These are phyloP conservation scores for Sclerotinia borealis DNA, from an alignment of 2,329 filamentous ascomycete species.

Conservation along the genomic window DNA sequence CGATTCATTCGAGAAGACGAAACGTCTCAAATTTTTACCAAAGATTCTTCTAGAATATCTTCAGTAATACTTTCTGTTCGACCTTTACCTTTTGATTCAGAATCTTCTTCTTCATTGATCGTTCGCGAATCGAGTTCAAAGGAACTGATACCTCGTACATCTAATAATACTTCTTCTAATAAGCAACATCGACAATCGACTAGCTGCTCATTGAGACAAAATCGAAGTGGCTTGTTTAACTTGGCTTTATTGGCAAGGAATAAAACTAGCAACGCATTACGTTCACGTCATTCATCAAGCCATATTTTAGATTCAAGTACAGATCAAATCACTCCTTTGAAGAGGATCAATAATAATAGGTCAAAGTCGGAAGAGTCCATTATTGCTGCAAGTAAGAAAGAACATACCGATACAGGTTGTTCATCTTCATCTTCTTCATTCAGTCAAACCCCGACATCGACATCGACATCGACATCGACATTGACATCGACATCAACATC, in stretches of 20 bases:
- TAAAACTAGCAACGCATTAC: constrained; percentile 28
- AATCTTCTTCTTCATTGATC: constrained; percentile 6
- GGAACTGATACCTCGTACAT: constrained; percentile 10
- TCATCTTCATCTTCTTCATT: too few relatives aligned
- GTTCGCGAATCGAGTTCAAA: background rate
- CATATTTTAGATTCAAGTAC: constrained; percentile 15
- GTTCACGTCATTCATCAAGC: constrained; percentile 21
- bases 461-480: too few relatives aligned
- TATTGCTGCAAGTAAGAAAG: constrained; percentile 14
- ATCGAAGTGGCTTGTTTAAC: constrained; percentile 26
- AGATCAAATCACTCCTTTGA: constrained; percentile 11
- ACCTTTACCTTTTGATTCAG: background rate
- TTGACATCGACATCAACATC: too few relatives aligned
- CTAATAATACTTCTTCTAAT: constrained; percentile 1
- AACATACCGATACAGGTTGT: constrained; percentile 10
- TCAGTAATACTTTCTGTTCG: background rate
- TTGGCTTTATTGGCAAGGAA: constrained; percentile 31
- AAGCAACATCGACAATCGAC: constrained; percentile 26
- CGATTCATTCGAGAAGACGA: background rate
- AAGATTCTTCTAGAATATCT: background rate
- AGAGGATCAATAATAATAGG: constrained; percentile 8
- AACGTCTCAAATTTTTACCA: background rate
- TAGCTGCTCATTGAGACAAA: constrained; percentile 21
- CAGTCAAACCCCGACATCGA: too few relatives aligned
- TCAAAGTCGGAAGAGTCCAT: constrained; percentile 7